phyloP scores from a whole-genome alignment of 2,329 filamentous ascomycete genomes.

The Pyricularia pennisetigena region DNA sequence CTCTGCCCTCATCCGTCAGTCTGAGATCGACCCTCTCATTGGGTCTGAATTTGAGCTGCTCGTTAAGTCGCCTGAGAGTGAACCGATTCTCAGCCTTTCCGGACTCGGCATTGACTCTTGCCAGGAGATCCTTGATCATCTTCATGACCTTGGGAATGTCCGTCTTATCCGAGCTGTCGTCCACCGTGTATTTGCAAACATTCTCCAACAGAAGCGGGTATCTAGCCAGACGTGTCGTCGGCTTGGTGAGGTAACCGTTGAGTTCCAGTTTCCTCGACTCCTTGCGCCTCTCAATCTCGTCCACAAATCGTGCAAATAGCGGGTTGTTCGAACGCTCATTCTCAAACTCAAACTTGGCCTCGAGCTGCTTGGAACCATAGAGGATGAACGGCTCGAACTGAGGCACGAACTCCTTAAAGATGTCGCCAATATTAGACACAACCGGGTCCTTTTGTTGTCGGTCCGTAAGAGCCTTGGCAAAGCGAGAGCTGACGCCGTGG shows the following conservation, averaged over 20 bases:
- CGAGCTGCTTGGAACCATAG: constrained; percentile 91
- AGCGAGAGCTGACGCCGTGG: constrained; percentile 78
- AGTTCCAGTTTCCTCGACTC: constrained; percentile 94
- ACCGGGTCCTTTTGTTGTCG: constrained; percentile 86
- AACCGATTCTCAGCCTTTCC: constrained; percentile 97
- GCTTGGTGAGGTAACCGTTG: constrained; percentile 96
- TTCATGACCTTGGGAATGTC: constrained; percentile 85
- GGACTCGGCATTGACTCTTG: constrained; percentile 85
- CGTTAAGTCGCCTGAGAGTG: constrained; percentile 84
- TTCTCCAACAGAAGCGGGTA: constrained; percentile 90
- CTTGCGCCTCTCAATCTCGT: constrained; percentile 91
- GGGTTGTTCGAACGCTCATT: constrained; percentile 84
- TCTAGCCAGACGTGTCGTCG: constrained; percentile 85
- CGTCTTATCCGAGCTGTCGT: constrained; percentile 79
- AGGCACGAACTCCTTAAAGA: constrained; percentile 86
- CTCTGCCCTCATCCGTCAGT: constrained; percentile 84
- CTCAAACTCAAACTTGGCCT: constrained; percentile 97
- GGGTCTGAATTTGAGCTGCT: constrained; percentile 81
- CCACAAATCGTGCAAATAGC: constrained; percentile 81
- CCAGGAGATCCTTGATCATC: constrained; percentile 79
- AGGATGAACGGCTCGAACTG: constrained; percentile 93
- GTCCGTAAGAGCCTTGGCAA: constrained; percentile 80
- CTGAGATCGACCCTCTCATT: constrained; percentile 91
- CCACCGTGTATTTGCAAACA: constrained; percentile 83
- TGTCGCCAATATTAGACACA: constrained; percentile 82